These are phyloP conservation scores for Rhodosporidiobolus sp. DNA, from an alignment of 768 basidiomycete species.

Conservation along the genomic window DNA sequence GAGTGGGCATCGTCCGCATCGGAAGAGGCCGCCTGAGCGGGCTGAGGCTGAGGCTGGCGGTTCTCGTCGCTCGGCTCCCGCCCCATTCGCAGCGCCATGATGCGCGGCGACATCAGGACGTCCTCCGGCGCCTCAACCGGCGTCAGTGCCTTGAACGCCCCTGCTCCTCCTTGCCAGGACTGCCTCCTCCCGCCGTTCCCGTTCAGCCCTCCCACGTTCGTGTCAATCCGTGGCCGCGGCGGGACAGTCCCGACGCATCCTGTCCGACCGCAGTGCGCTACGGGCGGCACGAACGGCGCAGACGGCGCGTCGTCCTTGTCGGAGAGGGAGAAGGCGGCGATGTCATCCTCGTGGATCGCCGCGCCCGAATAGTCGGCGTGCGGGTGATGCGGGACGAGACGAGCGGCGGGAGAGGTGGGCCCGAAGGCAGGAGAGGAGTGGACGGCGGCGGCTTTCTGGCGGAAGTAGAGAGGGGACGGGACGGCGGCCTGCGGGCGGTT, in stretches of 20 bases:
- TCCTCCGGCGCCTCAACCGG: conserved; percentile 22
- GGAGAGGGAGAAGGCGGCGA: conserved; percentile 24
- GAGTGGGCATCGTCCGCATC: conserved; percentile 27
- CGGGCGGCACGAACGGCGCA: conserved; percentile 4
- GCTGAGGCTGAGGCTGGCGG: background rate
- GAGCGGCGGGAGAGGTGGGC: conserved; percentile 9
- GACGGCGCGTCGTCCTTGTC: background rate
- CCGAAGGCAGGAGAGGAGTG: conserved; percentile 24
- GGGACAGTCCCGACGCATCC: conserved; percentile 25
- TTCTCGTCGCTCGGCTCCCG: conserved; percentile 10
- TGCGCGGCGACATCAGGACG: conserved; percentile 30
- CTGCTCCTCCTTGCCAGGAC: conserved; percentile 27
- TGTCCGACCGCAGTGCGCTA: conserved; percentile 20
- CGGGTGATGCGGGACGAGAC: background rate
- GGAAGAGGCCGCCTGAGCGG: background rate
- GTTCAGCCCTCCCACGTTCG: background rate
- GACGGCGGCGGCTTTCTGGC: conserved; percentile 31
- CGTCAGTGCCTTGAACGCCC: conserved; percentile 8
- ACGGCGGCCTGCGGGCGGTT: conserved; percentile 16
- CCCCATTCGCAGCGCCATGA: conserved; percentile 12
- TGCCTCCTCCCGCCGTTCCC: conserved; percentile 5
- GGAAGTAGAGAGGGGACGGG: conserved; percentile 38
- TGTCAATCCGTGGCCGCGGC: conserved; percentile 17
- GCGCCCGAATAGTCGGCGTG: conserved; percentile 9
- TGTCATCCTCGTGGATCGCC: conserved; percentile 29